Conservation (phyloP, 805 yeast species). For the Wickerhamiella kazuoi region DNA sequence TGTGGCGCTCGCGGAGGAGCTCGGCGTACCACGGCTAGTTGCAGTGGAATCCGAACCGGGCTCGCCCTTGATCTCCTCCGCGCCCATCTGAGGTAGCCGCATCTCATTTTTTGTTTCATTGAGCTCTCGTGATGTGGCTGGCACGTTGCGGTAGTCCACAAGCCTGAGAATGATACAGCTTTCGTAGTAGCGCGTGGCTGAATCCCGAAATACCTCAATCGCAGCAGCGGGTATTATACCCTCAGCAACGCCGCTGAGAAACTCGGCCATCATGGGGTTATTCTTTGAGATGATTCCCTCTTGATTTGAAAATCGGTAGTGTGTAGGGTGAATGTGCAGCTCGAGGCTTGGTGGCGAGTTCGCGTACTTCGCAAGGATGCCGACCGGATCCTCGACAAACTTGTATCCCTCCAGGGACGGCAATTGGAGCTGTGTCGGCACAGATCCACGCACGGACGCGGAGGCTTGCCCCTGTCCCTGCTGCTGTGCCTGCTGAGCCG, state of each 20-base stretch:
- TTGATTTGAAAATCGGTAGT: slow-evolving; percentile 77
- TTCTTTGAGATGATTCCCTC: slow-evolving; percentile 74
- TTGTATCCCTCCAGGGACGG: slow-evolving; percentile 1
- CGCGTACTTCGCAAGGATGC: slow-evolving; percentile 58
- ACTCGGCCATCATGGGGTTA: slow-evolving; percentile 56
- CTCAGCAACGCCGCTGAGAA: slow-evolving; percentile 57
- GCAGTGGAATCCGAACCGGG: slow-evolving; percentile 5
- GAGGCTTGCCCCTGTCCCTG: slow-evolving; percentile 10
- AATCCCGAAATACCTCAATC: slow-evolving; percentile 76
- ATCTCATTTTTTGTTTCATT: not conserved
- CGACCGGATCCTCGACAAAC: slow-evolving; percentile 48
- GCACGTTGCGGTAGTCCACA: slow-evolving; percentile 56
- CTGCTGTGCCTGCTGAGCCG: slow-evolving; percentile 6
- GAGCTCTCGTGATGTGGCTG: not conserved
- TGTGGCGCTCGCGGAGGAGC: not conserved
- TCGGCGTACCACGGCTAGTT: not conserved
- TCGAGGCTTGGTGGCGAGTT: slow-evolving; percentile 65
- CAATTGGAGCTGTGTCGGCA: slow-evolving; percentile 2
- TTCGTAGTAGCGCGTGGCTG: slow-evolving; percentile 68
- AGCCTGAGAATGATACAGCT: slow-evolving; percentile 77
- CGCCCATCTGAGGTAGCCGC: not conserved
- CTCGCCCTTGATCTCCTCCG: slow-evolving; percentile 3
- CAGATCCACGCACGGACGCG: slow-evolving; percentile 3
- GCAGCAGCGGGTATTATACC: slow-evolving; percentile 81
- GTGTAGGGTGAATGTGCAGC: slow-evolving; percentile 81